phyloP scores from a whole-genome alignment of 1,284 basidiomycete genomes.

The Leccinum cinnamomeum region DNA sequence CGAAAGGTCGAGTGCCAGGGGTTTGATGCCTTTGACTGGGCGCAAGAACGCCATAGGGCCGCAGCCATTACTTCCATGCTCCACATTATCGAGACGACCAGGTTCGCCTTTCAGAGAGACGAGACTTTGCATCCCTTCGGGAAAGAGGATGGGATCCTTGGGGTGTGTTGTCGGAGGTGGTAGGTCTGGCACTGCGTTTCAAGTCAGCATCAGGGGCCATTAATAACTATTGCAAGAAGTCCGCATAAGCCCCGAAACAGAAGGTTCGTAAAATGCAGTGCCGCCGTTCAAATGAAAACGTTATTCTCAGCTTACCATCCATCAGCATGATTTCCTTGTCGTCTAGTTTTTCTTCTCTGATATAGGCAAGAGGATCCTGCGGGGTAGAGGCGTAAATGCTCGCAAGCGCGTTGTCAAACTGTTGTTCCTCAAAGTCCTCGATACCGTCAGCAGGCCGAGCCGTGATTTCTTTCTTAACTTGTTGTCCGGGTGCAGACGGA shows the following conservation, averaged over 20 bases:
- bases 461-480: slow-evolving; percentile 13
- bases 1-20: slow-evolving; percentile 60
- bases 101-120: slow-evolving; percentile 23
- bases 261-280: slow-evolving; percentile 13
- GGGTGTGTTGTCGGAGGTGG: slow-evolving; percentile 49
- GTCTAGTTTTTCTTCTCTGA: slow-evolving; percentile 55
- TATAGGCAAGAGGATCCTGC: slow-evolving; percentile 33
- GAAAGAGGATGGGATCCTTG: slow-evolving; percentile 36
- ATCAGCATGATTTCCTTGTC: slow-evolving; percentile 51
- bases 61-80: slow-evolving; percentile 5
- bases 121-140: slow-evolving; percentile 36
- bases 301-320: slow-evolving; percentile 43
- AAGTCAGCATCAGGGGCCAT: slow-evolving; percentile 24
- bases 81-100: not conserved
- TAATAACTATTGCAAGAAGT: slow-evolving; percentile 21
- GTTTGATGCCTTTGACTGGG: slow-evolving; percentile 57
- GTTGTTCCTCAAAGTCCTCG: slow-evolving; percentile 18
- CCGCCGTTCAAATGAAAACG: slow-evolving; percentile 9
- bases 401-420: slow-evolving; percentile 27
- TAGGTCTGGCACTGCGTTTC: slow-evolving; percentile 49
- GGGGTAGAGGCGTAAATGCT: slow-evolving; percentile 29
- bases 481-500: slow-evolving; percentile 26
- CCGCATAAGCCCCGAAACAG: slow-evolving; percentile 28
- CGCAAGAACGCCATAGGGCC: slow-evolving; percentile 40
- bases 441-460: not conserved